These are phyloP conservation scores for Psophocarpus tetragonolobus DNA, from an alignment of 306 rosid species.

Conservation along the genomic window DNA sequence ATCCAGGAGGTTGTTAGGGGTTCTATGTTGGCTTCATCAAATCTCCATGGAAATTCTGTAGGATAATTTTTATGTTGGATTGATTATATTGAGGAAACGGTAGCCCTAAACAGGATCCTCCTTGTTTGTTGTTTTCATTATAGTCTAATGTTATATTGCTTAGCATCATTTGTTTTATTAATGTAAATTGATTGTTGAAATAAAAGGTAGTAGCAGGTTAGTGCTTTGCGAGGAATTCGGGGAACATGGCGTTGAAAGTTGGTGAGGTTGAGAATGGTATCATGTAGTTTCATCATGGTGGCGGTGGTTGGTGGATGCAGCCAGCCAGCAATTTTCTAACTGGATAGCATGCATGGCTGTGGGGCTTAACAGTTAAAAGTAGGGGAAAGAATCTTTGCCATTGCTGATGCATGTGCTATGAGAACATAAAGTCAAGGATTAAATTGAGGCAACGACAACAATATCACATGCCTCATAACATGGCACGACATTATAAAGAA, in stretches of 20 bases:
- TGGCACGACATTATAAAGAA: conserved; percentile 28
- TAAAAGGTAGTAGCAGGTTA: conserved; percentile 40
- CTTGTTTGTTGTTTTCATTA: conserved; percentile 44
- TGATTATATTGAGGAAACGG: conserved; percentile 34
- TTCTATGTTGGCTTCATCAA: conserved; percentile 36
- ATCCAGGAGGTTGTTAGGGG: conserved; percentile 29
- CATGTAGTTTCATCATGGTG: neutral
- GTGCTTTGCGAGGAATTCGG: conserved; percentile 40
- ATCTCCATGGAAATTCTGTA: conserved; percentile 39
- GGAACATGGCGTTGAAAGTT: conserved; percentile 25
- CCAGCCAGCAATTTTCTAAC: conserved; percentile 18
- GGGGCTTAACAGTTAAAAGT: conserved; percentile 1
- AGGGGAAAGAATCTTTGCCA: conserved; percentile 9
- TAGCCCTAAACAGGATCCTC: conserved; percentile 47
- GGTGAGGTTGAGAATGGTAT: conserved; percentile 15
- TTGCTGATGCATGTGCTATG: conserved; percentile 33
- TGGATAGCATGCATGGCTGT: conserved; percentile 26
- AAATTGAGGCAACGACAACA: conserved; percentile 28
- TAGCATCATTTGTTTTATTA: conserved; percentile 43
- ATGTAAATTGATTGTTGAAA: conserved; percentile 55
- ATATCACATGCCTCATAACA: conserved; percentile 40
- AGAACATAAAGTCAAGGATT: conserved; percentile 35
- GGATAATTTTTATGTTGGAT: conserved; percentile 43
- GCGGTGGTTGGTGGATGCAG: neutral
- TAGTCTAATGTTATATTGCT: conserved; percentile 40